phyloP scores from a whole-genome alignment of 116 monocot genomes.

The Zostera marina region DNA sequence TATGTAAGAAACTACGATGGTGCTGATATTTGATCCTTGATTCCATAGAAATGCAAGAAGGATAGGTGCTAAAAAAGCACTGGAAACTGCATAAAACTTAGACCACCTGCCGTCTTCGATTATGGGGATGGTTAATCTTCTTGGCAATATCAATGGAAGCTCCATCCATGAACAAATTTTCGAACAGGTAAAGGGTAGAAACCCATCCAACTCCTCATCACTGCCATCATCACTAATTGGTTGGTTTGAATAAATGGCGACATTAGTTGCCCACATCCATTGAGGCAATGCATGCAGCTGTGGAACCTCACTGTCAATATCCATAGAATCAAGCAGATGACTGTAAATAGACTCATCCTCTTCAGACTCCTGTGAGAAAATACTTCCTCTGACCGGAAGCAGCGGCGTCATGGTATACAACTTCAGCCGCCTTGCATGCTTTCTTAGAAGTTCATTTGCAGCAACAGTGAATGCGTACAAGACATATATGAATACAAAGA shows the following conservation, averaged over 20 bases:
- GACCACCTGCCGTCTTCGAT: conserved; percentile 85
- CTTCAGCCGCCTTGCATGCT: conserved; percentile 55
- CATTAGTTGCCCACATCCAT: conserved; percentile 97
- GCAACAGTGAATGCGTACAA: conserved; percentile 69
- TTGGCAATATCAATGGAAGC: conserved; percentile 59
- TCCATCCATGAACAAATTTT: conserved; percentile 48
- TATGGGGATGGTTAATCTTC: conserved; percentile 68
- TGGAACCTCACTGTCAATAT: conserved; percentile 20
- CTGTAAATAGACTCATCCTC: conserved; percentile 58
- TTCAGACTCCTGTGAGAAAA: conserved; percentile 48
- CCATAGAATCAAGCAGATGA: conserved; percentile 49
- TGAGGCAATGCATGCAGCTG: conserved; percentile 50
- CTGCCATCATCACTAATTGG: conserved; percentile 13
- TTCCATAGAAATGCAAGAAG: conserved; percentile 40
- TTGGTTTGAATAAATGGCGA: conserved; percentile 81
- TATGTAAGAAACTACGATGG: conserved; percentile 6
- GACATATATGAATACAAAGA: conserved; percentile 63
- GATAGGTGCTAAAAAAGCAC: conserved; percentile 36
- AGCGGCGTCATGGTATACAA: conserved; percentile 67
- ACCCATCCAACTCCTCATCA: conserved; percentile 16
- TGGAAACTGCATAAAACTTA: conserved; percentile 48
- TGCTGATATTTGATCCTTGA: background rate
- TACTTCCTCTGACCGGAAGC: conserved; percentile 67
- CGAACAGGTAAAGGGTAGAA: conserved; percentile 12
- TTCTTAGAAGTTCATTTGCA: conserved; percentile 70